These are phyloP conservation scores for Acacia concinna DNA, from an alignment of 331 rosid species.

Conservation along the genomic window DNA sequence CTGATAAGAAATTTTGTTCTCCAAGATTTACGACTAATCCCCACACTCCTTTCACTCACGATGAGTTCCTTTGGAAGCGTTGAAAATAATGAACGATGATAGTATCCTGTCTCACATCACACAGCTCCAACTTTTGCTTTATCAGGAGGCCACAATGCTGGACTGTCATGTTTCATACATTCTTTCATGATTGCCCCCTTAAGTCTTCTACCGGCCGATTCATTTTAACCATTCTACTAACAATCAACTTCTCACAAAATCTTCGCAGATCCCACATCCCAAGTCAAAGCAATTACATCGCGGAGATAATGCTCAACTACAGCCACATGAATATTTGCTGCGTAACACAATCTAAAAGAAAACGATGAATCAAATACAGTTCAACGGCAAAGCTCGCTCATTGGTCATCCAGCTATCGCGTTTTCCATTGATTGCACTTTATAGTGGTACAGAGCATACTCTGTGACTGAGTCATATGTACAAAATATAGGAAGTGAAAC, in stretches of 20 bases:
- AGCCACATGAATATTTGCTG: not conserved
- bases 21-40: not conserved
- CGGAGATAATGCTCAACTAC: not conserved
- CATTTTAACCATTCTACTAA: not conserved
- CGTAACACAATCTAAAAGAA: not conserved
- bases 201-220: not conserved
- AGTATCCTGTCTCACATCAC: not conserved
- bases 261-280: not conserved
- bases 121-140: not conserved
- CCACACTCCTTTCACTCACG: not conserved
- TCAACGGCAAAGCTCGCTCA: not conserved
- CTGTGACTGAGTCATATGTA: conserved; percentile 36
- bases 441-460: not conserved
- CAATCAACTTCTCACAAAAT: not conserved
- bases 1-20: not conserved
- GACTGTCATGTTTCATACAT: not conserved
- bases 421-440: conserved; percentile 20
- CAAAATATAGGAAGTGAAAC: conserved; percentile 32
- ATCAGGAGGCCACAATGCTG: not conserved
- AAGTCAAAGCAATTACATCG: not conserved
- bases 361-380: not conserved
- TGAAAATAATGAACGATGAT: not conserved
- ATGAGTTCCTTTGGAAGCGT: not conserved
- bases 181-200: not conserved
- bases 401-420: conserved; percentile 22